Evolutionary conservation across 176 grass and related monocot genomes (phyloP).

Genomic region (Oryza australiensis): DNA sequence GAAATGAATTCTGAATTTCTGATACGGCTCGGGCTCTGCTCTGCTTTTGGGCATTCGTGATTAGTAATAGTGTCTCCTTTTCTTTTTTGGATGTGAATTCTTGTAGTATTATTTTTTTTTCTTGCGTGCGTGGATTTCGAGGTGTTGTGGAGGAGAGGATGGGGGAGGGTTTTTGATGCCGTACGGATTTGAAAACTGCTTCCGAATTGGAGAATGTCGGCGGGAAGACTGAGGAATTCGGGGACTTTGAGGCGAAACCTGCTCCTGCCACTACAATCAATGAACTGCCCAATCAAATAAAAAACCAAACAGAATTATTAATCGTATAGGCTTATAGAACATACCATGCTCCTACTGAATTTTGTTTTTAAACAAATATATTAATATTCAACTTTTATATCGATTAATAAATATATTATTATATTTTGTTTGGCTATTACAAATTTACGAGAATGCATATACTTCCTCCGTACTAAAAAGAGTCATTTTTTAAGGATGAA

Average conservation of each 20-base stretch:
- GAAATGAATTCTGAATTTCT: not conserved
- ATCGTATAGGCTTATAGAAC: too few species aligned
- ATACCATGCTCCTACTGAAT: not conserved
- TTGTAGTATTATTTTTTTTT: not conserved
- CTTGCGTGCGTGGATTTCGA: constrained; percentile 25
- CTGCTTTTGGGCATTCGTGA: constrained; percentile 29
- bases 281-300: not conserved
- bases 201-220: constrained; percentile 62
- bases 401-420: too few species aligned
- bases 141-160: not conserved
- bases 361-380: too few species aligned
- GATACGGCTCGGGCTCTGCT: not conserved
- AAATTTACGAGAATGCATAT: too few species aligned
- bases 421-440: too few species aligned
- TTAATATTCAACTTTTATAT: too few species aligned
- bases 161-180: not conserved
- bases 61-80: not conserved
- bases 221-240: constrained; percentile 49
- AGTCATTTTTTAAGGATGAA: too few species aligned
- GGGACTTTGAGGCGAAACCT: constrained; percentile 18
- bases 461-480: too few species aligned
- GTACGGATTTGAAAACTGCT: constrained; percentile 48
- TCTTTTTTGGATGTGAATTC: not conserved
- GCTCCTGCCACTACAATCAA: not conserved
- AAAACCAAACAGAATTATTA: not conserved